Conservation (phyloP, 345 rosid species). For the Eucalyptus urophylla region DNA sequence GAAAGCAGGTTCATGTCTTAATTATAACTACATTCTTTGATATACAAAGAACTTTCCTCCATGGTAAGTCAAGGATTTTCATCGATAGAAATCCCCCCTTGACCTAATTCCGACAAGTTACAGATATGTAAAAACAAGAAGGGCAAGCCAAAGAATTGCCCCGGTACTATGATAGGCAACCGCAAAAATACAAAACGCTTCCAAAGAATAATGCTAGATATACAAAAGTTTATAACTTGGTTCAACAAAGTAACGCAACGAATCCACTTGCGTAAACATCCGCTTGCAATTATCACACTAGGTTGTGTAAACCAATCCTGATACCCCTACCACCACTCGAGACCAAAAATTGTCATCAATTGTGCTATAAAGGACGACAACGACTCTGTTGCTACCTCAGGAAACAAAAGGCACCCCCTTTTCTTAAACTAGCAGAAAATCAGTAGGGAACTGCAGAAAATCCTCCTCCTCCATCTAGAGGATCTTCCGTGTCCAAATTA, state of each 20-base stretch:
- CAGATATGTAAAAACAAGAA: neutral
- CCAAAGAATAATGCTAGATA: neutral
- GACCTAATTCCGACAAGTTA: neutral
- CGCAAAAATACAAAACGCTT: neutral
- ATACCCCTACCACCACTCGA: neutral
- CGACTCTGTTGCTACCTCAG: neutral
- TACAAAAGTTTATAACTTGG: neutral
- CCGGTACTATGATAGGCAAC: neutral
- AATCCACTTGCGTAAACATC: neutral
- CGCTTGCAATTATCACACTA: neutral
- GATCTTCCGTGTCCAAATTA: neutral
- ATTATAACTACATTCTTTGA: neutral
- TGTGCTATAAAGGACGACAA: neutral
- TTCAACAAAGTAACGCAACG: neutral
- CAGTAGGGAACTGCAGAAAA: neutral
- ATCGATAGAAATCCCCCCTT: neutral
- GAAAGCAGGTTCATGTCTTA: neutral
- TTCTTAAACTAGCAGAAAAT: neutral
- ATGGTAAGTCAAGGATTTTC: neutral
- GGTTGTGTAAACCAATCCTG: neutral
- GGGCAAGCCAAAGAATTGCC: neutral
- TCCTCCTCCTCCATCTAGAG: neutral
- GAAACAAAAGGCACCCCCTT: neutral
- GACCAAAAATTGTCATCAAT: neutral
- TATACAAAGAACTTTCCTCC: neutral